phyloP scores from a whole-genome alignment of 176 grass and related monocot genomes.

The Paspalum vaginatum region DNA sequence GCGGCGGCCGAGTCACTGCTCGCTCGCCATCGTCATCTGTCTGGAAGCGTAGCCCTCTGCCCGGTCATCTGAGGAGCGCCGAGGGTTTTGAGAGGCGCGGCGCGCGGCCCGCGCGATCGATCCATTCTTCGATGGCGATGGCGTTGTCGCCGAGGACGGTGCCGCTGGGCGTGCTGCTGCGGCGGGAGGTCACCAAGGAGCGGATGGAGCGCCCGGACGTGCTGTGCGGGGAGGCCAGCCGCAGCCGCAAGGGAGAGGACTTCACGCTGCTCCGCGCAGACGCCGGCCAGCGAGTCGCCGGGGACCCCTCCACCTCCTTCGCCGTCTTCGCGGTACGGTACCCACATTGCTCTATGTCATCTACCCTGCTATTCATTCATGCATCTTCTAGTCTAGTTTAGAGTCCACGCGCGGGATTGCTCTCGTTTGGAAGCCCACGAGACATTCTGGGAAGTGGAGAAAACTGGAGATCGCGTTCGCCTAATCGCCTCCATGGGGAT shows the following conservation, averaged over 20 bases:
- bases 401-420: too few relatives aligned
- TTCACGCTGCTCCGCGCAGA: constrained; percentile 72
- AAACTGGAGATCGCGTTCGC: not conserved
- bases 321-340: constrained; percentile 86
- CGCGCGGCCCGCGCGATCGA: not conserved
- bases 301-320: constrained; percentile 83
- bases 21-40: too few relatives aligned
- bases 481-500: too few relatives aligned
- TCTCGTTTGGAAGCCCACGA: not conserved
- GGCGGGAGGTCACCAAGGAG: constrained; percentile 89
- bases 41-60: too few relatives aligned
- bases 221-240: constrained; percentile 76
- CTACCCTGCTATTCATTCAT: too few relatives aligned
- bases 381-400: too few relatives aligned
- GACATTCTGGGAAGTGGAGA: constrained; percentile 9
- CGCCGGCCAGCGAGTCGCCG: constrained; percentile 59
- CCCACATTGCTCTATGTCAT: constrained; percentile 20
- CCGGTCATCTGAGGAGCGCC: not conserved
- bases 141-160: constrained; percentile 44
- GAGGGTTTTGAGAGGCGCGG: constrained; percentile 31
- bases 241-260: constrained; percentile 93
- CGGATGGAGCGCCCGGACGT: constrained; percentile 83
- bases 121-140: constrained; percentile 27
- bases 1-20: too few relatives aligned
- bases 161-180: constrained; percentile 78